These are phyloP conservation scores for Limonium bicolor DNA, from an alignment of 148 eudicot genomes.

Conservation along the genomic window DNA sequence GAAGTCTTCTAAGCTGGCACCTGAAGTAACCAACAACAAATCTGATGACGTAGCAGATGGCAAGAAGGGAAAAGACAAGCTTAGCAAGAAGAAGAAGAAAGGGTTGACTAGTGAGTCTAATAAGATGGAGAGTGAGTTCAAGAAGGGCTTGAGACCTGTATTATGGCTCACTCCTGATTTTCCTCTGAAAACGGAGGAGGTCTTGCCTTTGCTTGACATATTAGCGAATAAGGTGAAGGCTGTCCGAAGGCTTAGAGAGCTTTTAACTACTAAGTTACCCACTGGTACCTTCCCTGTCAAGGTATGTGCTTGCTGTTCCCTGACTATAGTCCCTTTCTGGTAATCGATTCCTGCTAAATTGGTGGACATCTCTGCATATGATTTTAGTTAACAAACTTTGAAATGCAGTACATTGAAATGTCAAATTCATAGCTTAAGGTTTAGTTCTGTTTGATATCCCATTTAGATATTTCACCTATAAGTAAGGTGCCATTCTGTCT, in stretches of 20 bases:
- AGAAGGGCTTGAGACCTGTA: constrained; percentile 54
- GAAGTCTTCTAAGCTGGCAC: not conserved
- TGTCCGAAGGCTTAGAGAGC: constrained; percentile 38
- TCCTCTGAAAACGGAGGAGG: constrained; percentile 38
- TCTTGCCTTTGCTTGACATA: constrained; percentile 52
- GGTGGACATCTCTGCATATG: not conserved
- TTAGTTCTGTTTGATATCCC: not conserved
- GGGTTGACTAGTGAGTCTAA: constrained; percentile 11
- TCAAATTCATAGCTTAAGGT: too few relatives aligned
- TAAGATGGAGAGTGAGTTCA: constrained; percentile 39
- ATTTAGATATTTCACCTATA: not conserved
- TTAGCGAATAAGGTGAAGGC: constrained; percentile 59
- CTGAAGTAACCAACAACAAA: constrained; percentile 10
- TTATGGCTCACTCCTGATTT: constrained; percentile 50
- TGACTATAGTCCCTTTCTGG: not conserved
- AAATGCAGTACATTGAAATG: too few relatives aligned
- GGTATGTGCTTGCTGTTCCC: constrained; percentile 19
- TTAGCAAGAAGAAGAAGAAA: constrained; percentile 16
- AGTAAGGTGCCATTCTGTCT: not conserved
- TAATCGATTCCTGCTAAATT: not conserved
- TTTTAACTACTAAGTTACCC: constrained; percentile 53
- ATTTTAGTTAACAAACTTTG: not conserved
- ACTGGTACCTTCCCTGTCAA: constrained; percentile 55
- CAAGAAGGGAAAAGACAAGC: constrained; percentile 3
- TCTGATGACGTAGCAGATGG: constrained; percentile 14